Conservation (phyloP, 805 yeast genomes). For the Ogataea pilisensis region DNA sequence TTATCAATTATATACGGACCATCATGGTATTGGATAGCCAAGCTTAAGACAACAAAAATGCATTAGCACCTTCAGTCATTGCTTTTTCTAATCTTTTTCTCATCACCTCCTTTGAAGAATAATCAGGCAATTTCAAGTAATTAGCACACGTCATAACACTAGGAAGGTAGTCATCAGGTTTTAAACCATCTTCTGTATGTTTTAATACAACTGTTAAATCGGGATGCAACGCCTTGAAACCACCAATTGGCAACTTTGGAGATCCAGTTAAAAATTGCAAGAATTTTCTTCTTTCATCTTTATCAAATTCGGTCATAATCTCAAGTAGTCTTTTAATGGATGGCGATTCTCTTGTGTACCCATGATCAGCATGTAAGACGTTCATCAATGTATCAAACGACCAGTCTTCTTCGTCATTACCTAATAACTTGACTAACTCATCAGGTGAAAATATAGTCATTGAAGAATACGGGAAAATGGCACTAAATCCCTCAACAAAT, state of each 20-base stretch:
- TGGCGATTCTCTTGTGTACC: constrained; percentile 68
- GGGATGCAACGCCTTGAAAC: constrained; percentile 79
- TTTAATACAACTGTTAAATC: constrained; percentile 84
- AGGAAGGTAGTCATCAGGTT: constrained; percentile 79
- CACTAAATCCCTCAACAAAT: constrained; percentile 76
- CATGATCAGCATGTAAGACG: constrained; percentile 82
- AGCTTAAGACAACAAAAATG: constrained; percentile 69
- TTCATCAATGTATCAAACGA: constrained; percentile 52
- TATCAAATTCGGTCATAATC: constrained; percentile 52
- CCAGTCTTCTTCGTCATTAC: constrained; percentile 88
- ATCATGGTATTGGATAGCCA: no score
- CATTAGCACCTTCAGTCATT: constrained; percentile 81
- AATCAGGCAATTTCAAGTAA: constrained; percentile 84
- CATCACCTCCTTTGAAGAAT: constrained; percentile 61
- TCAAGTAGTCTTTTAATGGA: constrained; percentile 59
- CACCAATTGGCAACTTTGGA: constrained; percentile 91
- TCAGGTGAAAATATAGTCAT: constrained; percentile 65
- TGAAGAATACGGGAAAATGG: constrained; percentile 75
- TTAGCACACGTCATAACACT: constrained; percentile 99
- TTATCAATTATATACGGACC: no score
- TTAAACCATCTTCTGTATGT: constrained; percentile 64
- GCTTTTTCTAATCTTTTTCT: constrained; percentile 59
- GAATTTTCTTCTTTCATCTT: constrained; percentile 61
- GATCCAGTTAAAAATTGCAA: constrained; percentile 90
- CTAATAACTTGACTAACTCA: constrained; percentile 72